Percentiles rank a stretch among this genome's conserved stretches.
Evolutionary conservation across 176 grass and related monocot genomes (phyloP).

Genomic region (Leersia perrieri): DNA sequence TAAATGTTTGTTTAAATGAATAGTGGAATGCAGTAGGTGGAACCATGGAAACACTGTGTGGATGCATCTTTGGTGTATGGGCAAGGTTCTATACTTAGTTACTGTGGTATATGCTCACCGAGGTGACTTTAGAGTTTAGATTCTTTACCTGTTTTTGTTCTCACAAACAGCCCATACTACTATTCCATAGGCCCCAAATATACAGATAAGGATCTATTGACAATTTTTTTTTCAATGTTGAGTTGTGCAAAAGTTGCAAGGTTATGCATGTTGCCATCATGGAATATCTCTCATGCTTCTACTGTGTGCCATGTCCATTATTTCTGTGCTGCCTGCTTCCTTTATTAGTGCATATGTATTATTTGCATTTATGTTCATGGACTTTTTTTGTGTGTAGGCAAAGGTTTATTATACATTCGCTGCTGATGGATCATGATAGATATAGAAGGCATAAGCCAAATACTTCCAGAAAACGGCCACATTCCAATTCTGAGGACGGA

Average conservation of each 20-base stretch:
- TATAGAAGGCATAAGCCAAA: conserved; percentile 38
- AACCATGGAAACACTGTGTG: background rate
- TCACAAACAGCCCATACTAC: background rate
- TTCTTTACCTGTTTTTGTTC: background rate
- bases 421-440: conserved; percentile 40
- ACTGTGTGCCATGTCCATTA: background rate
- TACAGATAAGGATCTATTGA: conserved; percentile 9
- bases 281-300: background rate
- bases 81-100: background rate
- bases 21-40: background rate
- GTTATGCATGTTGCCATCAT: conserved; percentile 6
- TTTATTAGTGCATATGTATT: conserved; percentile 8
- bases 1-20: conserved; percentile 10
- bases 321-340: background rate
- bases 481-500: conserved; percentile 50
- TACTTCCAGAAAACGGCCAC: conserved; percentile 35
- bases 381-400: conserved; percentile 27
- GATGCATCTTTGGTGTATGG: background rate
- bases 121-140: background rate
- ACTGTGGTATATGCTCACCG: background rate
- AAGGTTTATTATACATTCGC: conserved; percentile 10
- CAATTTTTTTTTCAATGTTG: conserved; percentile 8
- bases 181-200: conserved; percentile 6
- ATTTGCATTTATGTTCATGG: conserved; percentile 19
- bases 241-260: background rate